Conservation (phyloP, 2,329 filamentous ascomycete species). For the Podosphaera fusca region DNA sequence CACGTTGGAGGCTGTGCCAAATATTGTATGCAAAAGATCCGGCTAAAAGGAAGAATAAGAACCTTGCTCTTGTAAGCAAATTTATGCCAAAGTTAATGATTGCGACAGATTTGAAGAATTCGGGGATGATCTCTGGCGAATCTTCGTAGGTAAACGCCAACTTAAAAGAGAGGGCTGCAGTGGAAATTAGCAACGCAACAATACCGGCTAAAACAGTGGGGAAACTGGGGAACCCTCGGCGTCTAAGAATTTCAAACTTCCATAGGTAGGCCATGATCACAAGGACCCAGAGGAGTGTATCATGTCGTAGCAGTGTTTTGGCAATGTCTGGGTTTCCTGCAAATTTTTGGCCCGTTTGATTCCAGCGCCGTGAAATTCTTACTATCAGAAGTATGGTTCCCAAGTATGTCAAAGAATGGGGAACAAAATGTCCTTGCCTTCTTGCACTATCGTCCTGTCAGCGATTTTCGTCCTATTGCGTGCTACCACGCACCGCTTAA, state of each 20-base stretch:
- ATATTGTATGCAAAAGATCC: slow-evolving; percentile 17
- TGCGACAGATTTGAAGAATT: slow-evolving; percentile 16
- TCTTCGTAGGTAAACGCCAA: slow-evolving; percentile 71
- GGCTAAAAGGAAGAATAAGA: slow-evolving; percentile 24
- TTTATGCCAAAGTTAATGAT: slow-evolving; percentile 9
- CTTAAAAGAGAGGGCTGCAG: slow-evolving; percentile 60
- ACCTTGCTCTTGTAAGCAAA: slow-evolving; percentile 17
- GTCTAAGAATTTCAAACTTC: slow-evolving; percentile 13
- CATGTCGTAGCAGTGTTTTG: slow-evolving; percentile 38
- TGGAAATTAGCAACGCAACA: slow-evolving; percentile 21
- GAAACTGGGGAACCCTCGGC: slow-evolving; percentile 10
- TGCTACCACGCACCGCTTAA: slow-evolving; percentile 18
- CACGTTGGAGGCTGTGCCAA: slow-evolving; percentile 21
- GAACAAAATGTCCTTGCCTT: slow-evolving; percentile 3
- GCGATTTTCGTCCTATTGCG: not conserved
- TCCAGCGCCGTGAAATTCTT: slow-evolving; percentile 59
- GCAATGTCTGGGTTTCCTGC: slow-evolving; percentile 78
- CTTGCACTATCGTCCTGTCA: slow-evolving; percentile 10
- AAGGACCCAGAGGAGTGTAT: slow-evolving; percentile 49
- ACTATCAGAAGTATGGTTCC: slow-evolving; percentile 33
- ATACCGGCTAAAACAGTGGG: slow-evolving; percentile 12
- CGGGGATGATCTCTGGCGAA: slow-evolving; percentile 53
- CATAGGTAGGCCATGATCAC: slow-evolving; percentile 46
- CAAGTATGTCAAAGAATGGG: slow-evolving; percentile 4
- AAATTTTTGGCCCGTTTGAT: slow-evolving; percentile 92